Conservation (phyloP, 495 filamentous ascomycete species). For the Talaromyces adpressus region DNA sequence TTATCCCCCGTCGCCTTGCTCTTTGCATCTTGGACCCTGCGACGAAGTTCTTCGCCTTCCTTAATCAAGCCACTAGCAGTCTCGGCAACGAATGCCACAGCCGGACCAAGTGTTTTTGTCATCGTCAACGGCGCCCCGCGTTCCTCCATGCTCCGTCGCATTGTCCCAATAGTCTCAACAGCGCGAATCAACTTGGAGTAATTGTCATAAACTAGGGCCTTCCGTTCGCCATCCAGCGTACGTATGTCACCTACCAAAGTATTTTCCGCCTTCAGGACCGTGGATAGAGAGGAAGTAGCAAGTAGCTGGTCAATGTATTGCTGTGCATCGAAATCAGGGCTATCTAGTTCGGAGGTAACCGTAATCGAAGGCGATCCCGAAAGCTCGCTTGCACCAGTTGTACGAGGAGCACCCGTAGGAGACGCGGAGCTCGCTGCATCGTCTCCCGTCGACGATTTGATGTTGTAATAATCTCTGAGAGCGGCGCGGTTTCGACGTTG, state of each 20-base stretch:
- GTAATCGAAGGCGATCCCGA: conserved; percentile 23
- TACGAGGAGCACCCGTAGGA: conserved; percentile 18
- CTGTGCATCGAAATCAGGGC: conserved; percentile 38
- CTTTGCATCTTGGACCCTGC: conserved; percentile 28
- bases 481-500: conserved; percentile 69
- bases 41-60: conserved; percentile 33
- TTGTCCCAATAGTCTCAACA: conserved; percentile 85
- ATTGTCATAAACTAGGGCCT: conserved; percentile 96
- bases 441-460: conserved; percentile 49
- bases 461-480: conserved; percentile 89
- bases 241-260: conserved; percentile 63
- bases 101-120: conserved; percentile 61
- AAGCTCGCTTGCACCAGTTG: conserved; percentile 30
- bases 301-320: conserved; percentile 39
- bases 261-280: conserved; percentile 55
- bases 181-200: conserved; percentile 92
- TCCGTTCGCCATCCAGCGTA: conserved; percentile 87
- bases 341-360: conserved; percentile 33
- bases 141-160: conserved; percentile 44
- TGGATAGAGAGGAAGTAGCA: conserved; percentile 51
- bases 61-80: conserved; percentile 63
- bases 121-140: conserved; percentile 39
- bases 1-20: conserved; percentile 27
- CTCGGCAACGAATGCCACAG: conserved; percentile 75
- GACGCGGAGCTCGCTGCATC: conserved; percentile 8